These are phyloP conservation scores for Cucumis sativus DNA, from an alignment of 306 rosid genomes.

Conservation along the genomic window Cucumber_9930_V3 NC_026660.2:23664501-23665000, in stretches of 20 bases:
- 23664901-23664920: not conserved
- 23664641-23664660: not conserved
- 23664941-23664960: not conserved
- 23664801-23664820: slow-evolving; percentile 97
- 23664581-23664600: slow-evolving; percentile 94
- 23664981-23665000: not conserved
- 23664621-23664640: not conserved
- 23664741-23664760: slow-evolving; percentile 70
- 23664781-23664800: slow-evolving; percentile 99
- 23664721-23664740: slow-evolving; percentile 14
- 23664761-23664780: slow-evolving; percentile 98
- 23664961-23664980: not conserved
- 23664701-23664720: not conserved
- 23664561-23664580: slow-evolving; percentile 90
- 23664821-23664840: slow-evolving; percentile 52
- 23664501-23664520: slow-evolving; percentile 96
- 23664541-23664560: slow-evolving; percentile 98
- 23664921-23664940: not conserved
- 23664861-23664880: not conserved
- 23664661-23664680: not conserved
- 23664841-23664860: not conserved
- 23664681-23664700: not conserved
- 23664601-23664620: slow-evolving; percentile 61
- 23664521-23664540: slow-evolving; percentile 99
- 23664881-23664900: not conserved